Conservation (phyloP, 1,284 basidiomycete genomes). For the Gomphus bonarii region DNA sequence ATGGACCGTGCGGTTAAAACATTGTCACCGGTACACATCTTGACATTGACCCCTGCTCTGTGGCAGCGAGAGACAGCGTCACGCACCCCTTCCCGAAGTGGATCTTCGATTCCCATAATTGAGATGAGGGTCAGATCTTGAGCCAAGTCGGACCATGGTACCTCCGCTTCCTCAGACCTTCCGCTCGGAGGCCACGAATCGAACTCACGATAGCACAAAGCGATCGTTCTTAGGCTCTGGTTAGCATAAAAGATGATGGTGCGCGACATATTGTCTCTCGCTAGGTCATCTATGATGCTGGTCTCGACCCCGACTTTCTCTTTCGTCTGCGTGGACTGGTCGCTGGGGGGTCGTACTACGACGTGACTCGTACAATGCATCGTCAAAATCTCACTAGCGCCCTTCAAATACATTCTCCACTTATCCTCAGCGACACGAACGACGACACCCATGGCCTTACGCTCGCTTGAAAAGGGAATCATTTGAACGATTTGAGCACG, state of each 20-base stretch:
- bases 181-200: slow-evolving; percentile 72
- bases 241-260: slow-evolving; percentile 97
- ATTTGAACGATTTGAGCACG: slow-evolving; percentile 69
- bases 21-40: slow-evolving; percentile 99
- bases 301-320: slow-evolving; percentile 40
- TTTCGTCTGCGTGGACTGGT: slow-evolving; percentile 14
- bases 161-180: slow-evolving; percentile 47
- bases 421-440: slow-evolving; percentile 47
- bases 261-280: slow-evolving; percentile 70
- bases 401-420: slow-evolving; percentile 83
- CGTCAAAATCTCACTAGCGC: slow-evolving; percentile 87
- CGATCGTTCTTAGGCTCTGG: slow-evolving; percentile 89
- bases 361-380: slow-evolving; percentile 68
- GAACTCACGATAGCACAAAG: slow-evolving; percentile 88
- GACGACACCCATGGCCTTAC: slow-evolving; percentile 95
- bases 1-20: slow-evolving; percentile 91
- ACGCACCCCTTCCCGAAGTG: slow-evolving; percentile 81
- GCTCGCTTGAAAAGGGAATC: slow-evolving; percentile 91
- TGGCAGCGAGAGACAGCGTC: slow-evolving; percentile 83
- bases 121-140: slow-evolving; percentile 76
- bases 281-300: slow-evolving; percentile 48
- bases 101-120: slow-evolving; percentile 93
- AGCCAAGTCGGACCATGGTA: slow-evolving; percentile 66
- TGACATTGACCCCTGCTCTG: slow-evolving; percentile 87
- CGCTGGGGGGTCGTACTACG: slow-evolving; percentile 34